Conservation (phyloP, 2,329 filamentous ascomycete species). For the Hypoxylon sp. region DNA sequence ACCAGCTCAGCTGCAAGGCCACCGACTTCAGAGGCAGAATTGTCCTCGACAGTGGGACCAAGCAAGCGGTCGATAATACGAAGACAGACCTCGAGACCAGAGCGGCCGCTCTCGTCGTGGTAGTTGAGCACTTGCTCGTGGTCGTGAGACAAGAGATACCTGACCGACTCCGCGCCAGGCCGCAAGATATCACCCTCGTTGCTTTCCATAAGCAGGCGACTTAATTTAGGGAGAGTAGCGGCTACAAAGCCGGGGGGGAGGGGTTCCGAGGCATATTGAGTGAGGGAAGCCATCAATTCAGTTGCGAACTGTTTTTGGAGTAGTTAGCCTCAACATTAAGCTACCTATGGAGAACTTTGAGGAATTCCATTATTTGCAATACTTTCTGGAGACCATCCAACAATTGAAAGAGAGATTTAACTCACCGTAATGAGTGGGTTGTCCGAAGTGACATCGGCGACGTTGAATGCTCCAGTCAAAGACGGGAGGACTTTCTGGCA, state of each 20-base stretch:
- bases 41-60: constrained; percentile 86
- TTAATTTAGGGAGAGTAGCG: constrained; percentile 88
- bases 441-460: constrained; percentile 86
- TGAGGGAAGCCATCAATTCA: constrained; percentile 83
- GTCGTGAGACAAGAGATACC: constrained; percentile 91
- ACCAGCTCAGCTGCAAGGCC: constrained; percentile 94
- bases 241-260: constrained; percentile 88
- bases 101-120: constrained; percentile 82
- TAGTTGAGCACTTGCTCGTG: constrained; percentile 90
- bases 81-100: constrained; percentile 88
- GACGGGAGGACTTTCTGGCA: constrained; percentile 90
- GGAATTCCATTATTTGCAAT: background rate
- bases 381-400: background rate
- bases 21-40: constrained; percentile 94
- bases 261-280: constrained; percentile 85
- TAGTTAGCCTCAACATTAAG: constrained; percentile 41
- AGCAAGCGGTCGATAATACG: constrained; percentile 93
- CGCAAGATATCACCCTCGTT: constrained; percentile 90
- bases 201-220: constrained; percentile 82
- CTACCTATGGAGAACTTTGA: background rate
- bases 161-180: constrained; percentile 85
- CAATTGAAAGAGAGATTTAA: constrained; percentile 32
- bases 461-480: constrained; percentile 88
- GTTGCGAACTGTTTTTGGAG: constrained; percentile 72
- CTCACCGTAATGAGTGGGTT: constrained; percentile 81